Base-by-base conservation (phyloP, 106 monocot species). In the Narthecium ossifragum region DNA sequence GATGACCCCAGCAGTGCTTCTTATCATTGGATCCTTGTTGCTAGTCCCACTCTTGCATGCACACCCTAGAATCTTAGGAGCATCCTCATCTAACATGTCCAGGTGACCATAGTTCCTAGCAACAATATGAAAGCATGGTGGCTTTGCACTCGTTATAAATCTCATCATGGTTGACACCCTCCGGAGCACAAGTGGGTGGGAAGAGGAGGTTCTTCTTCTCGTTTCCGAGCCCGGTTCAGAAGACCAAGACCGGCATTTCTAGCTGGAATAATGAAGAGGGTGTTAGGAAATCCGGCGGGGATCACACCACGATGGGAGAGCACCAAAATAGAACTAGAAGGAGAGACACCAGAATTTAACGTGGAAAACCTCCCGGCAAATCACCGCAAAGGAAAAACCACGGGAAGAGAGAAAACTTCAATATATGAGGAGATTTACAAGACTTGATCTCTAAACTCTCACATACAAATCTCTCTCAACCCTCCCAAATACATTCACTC, bases 11-110 rank as follows among this genome's bases (percentile, higher is more conserved):
- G 38, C 73, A 1, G 40, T 64, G 46, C 46, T 64, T 38, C 68
- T 62, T 69, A 68, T 73, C 79, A 74, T 79, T 9, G 50, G 18
- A 24, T 73, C 79, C 39, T 62, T 72, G 33, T 54, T 66, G 10
- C 24, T 51, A 1, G 22, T 50, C 28, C 66, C 77, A 14, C 55
- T 60, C 65, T 61, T 62, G 34, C 72, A 72, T 8, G 55, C 1
- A 31, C 78, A 72, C 37, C 38, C 51, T 1, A 53, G 49, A 0
- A 71, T 3, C 48, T 55, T 61, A 0, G 71, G 66, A 0, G 71
- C 77, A 24, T 61, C 17, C 8, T 72, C 67, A 17, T 72, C 50
- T 26, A 78, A 38, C 66, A 72, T 50, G 55, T 72, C 78, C 13
- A 78, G 27, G 50, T 72, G 78, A 0, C 78, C 78, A 20, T 57